Base-by-base conservation (phyloP, 1,284 basidiomycete genomes). In the Amylostereum areolatum region DNA sequence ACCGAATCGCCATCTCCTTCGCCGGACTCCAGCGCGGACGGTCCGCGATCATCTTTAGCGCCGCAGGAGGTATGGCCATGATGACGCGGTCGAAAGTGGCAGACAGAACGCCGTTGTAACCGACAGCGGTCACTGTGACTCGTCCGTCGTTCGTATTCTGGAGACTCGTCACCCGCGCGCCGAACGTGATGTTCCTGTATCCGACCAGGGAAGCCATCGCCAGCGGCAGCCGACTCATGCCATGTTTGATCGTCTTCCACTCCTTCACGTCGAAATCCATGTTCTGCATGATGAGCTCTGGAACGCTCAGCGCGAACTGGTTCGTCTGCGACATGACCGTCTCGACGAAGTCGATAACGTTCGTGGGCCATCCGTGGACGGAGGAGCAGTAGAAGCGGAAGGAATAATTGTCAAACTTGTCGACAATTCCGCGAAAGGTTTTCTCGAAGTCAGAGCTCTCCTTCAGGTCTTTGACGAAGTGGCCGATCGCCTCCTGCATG, bases 1-100 rank as follows among this genome's bases (percentile, higher is more conserved):
- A 48, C 7, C 66, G 65, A 36, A 67, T 56, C 2, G 66, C 64
- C 3, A 55, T 43, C 45, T 59, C 57, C 48, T 65, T 55, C 11
- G 37, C 25, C 27, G 33, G 10, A 35, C 46, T 48, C 58, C 54
- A 52, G n/a, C 49, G 41, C 5, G 54, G 48, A 11, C 47, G 51
- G n/a, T 53, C 46, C 37, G 51, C 42, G 45, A 58, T 59, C 58
- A 55, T 58, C 34, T 49, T 59, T 28, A 58, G 18, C 8, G 57
- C 58, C 18, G 57, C 45, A 25, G 57, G 58, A 24, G 57, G 57
- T 28, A 58, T 57, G 27, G 57, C 57, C 37, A 58, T 48, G 45
- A 58, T 47, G 2, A 58, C 42, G 32, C 51, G 52, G 49, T 58
- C 58, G 30, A 58, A 58, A 4, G 57, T 55, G 12, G 35, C 27